Conservation (phyloP, 2,329 filamentous ascomycete genomes). For the Fusarium citri region DNA sequence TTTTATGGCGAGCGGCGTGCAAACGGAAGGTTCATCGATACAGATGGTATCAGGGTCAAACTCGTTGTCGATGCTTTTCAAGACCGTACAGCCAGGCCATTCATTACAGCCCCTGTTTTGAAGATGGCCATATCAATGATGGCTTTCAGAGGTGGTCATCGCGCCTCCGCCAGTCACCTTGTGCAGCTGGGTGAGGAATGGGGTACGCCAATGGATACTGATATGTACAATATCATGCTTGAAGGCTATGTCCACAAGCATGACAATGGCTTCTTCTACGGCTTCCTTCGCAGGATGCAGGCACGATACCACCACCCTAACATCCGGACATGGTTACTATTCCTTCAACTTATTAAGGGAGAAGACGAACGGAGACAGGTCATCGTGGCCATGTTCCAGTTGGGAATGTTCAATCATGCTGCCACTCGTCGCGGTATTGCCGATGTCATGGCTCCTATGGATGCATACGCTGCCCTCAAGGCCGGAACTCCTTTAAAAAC, state of each 20-base stretch:
- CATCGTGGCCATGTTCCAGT: conserved; percentile 59
- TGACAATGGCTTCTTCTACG: conserved; percentile 57
- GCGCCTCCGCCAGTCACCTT: conserved; percentile 51
- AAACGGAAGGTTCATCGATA: conserved; percentile 49
- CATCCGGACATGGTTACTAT: conserved; percentile 60
- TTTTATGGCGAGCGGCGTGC: conserved; percentile 51
- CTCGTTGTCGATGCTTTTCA: conserved; percentile 56
- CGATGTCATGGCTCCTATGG: conserved; percentile 56
- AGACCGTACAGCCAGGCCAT: conserved; percentile 49
- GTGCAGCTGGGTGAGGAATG: conserved; percentile 52
- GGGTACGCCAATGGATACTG: conserved; percentile 58
- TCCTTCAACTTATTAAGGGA: conserved; percentile 66
- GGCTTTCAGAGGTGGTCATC: conserved; percentile 50
- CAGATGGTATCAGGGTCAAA: conserved; percentile 53
- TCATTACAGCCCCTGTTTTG: conserved; percentile 55
- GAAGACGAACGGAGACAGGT: conserved; percentile 65
- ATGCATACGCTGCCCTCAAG: conserved; percentile 57
- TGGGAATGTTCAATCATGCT: conserved; percentile 56
- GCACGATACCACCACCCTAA: conserved; percentile 55
- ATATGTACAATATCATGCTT: conserved; percentile 62
- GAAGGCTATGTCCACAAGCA: conserved; percentile 54
- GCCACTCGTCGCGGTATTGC: conserved; percentile 54
- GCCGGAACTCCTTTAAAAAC: conserved; percentile 49
- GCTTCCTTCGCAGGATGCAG: conserved; percentile 56
- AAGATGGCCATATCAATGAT: conserved; percentile 60